Conservation (phyloP, 352 stramenopile species). For the Globisporangium irregulare region DNA sequence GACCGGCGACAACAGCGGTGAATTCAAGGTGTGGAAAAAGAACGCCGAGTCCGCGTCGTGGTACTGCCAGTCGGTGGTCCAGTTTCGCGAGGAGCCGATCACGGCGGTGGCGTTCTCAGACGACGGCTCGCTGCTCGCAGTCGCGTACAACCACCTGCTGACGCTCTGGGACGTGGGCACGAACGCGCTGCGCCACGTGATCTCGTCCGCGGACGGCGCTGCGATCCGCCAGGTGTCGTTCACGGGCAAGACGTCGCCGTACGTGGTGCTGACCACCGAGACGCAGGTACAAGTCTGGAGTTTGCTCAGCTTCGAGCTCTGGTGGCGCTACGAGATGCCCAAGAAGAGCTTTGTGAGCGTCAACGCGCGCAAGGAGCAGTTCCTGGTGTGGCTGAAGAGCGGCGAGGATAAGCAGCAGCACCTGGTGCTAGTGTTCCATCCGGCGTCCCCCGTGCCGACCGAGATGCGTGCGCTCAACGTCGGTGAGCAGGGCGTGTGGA, state of each 20-base stretch:
- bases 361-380: slow-evolving; percentile 38
- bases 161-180: slow-evolving; percentile 84
- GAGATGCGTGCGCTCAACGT: slow-evolving; percentile 43
- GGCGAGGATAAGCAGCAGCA: slow-evolving; percentile 22
- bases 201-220: slow-evolving; percentile 58
- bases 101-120: slow-evolving; percentile 61
- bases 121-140: slow-evolving; percentile 81
- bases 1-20: slow-evolving; percentile 59
- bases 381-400: slow-evolving; percentile 44
- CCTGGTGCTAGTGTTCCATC: slow-evolving; percentile 49
- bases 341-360: slow-evolving; percentile 30
- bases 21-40: slow-evolving; percentile 85
- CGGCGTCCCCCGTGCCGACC: slow-evolving; percentile 45
- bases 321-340: slow-evolving; percentile 69
- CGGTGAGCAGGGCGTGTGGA: slow-evolving; percentile 35
- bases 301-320: slow-evolving; percentile 58
- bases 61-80: slow-evolving; percentile 77
- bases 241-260: slow-evolving; percentile 51
- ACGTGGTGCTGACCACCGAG: slow-evolving; percentile 55
- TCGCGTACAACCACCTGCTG: slow-evolving; percentile 76
- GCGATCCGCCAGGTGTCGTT: slow-evolving; percentile 61
- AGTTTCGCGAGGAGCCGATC: slow-evolving; percentile 70
- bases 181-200: slow-evolving; percentile 71
- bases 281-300: slow-evolving; percentile 75
- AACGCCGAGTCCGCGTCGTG: slow-evolving; percentile 35